Evolutionary conservation across 768 basidiomycete genomes (phyloP), one percentile per base, ranked within the genome.

Genomic region (Russula earlei): DNA sequence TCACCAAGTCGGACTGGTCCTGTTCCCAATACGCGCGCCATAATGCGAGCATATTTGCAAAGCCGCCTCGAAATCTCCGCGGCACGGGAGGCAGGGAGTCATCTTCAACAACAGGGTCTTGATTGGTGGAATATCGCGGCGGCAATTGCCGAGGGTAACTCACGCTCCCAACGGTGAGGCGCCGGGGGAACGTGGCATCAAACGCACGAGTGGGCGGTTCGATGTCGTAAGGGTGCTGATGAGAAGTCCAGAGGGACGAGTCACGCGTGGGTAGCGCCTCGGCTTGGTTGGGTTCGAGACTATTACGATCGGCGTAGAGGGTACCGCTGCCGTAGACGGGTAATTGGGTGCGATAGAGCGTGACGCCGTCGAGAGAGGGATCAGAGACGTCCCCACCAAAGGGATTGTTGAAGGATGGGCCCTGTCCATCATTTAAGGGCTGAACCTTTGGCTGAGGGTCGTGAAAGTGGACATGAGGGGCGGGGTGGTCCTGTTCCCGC

Each of bases 161-260:
- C 2, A 17, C 24, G 6, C 31, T 10, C 5, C 29, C 80, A 79
- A 24, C 74, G 76, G 27, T 72, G 68, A 20, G 22, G 29, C 46
- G 47, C 5, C 47, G 46, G 11, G 49, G 38, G 40, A 48, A 36
- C 55, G 59, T 41, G 56, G 62, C 33, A 19, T 51, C 54, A 58
- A 79, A 77, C 4, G 71, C 73, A 53, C 69, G 67, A 37, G 69
- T 66, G 3, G 83, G 84, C 2, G 81, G 74, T 17, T 69, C 70
- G 40, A 86, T 82, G 44, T 83, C 80, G 59, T 82, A 76, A 10
- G 83, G 82, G 58, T 84, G 81, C 47, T 74, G 70, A 68, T 81
- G 78, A 4, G 81, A 80, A 17, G 80, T 77, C 43, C 81, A 65
- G 0, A 79, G 73, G 54, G 72, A 79, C 64, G 69, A 74, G 57